Percentiles rank a stretch among this genome's conserved stretches.
These are phyloP conservation scores for Cotoneaster glaucophyllus DNA, from an alignment of 306 rosid species.

Conservation along the genomic window DNA sequence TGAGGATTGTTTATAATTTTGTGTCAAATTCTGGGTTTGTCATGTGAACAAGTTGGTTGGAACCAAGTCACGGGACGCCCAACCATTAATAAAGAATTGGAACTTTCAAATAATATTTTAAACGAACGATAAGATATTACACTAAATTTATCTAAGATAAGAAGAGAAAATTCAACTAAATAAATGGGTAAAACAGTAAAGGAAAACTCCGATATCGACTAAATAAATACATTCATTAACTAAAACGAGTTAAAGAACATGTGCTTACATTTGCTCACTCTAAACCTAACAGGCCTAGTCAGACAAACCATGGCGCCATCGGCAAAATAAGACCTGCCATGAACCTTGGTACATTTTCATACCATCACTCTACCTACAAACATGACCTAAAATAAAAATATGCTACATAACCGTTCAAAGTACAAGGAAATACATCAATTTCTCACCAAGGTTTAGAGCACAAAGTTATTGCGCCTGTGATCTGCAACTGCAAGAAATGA, in stretches of 20 bases:
- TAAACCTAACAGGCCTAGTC: constrained; percentile 56
- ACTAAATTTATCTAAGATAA: no score
- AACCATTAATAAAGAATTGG: neutral
- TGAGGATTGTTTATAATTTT: constrained; percentile 2
- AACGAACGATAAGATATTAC: neutral
- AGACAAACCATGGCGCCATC: constrained; percentile 38
- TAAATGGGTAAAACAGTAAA: neutral
- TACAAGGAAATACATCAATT: constrained; percentile 34
- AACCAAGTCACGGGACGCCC: constrained; percentile 25
- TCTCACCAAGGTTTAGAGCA: constrained; percentile 20
- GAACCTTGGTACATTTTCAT: constrained; percentile 21
- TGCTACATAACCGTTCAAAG: constrained; percentile 14
- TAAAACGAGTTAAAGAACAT: neutral
- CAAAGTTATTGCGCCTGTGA: constrained; percentile 16
- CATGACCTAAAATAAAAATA: constrained; percentile 12
- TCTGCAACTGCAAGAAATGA: constrained; percentile 38
- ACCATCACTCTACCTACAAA: constrained; percentile 18
- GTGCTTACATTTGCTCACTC: constrained; percentile 42
- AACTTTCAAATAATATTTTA: no score
- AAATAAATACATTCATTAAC: constrained; percentile 23
- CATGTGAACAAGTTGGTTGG: constrained; percentile 40
- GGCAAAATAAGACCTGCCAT: constrained; percentile 38
- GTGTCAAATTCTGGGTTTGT: constrained; percentile 3
- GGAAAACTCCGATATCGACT: constrained; percentile 19
- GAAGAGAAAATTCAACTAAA: no score